Evolutionary conservation across 192 early-diverging fungal species (phyloP), one percentile per base, ranked within the genome.

Genomic region (Spizellomyces sp.): DNA sequence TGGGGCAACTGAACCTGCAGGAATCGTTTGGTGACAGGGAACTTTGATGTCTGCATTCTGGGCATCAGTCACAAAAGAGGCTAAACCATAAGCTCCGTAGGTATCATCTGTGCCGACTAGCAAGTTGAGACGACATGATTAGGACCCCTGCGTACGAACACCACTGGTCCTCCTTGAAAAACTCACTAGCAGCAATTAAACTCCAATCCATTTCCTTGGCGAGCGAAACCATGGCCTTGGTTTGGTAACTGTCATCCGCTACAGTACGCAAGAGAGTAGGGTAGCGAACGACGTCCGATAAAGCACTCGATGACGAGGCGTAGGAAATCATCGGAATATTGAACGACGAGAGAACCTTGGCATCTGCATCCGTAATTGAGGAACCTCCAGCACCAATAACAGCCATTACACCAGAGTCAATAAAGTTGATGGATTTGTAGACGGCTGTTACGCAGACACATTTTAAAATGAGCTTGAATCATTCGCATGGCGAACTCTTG

Each of bases 51-150:
- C n/a, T 52, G 48, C 48, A 9, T 9, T n/a, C 48, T 52, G 9
- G 9, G 48, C 48, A 10, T 52, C 48, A 9, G n/a, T 52, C 48
- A 52, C 9, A n/a, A 52, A 52, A n/a, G 48, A 52, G 9, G 48
- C 48, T n/a, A 52, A n/a, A 52, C 48, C 48, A 52, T 9, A 9
- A 52, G 48, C 48, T 52, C 48, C 48, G n/a, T 52, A 52, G 9
- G 48, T 52, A 52, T 52, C 48, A 52, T 52, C 48, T n/a, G 48
- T 52, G 48, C 48, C 48, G n/a, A 52, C 48, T 52, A 52, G n/a
- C 9, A 9, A 52, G n/a, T 52, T 9, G 9, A 52, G 9, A 52
- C n/a, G n/a, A n/a, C n/a, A n/a, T n/a, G n/a, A n/a, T n/a, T n/a
- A n/a, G n/a, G n/a, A n/a, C n/a, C n/a, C n/a, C n/a, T n/a, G n/a